These are phyloP conservation scores for Heterococcus sp. DNA, from an alignment of 108 stramenopile species.

Conservation along the genomic window DNA sequence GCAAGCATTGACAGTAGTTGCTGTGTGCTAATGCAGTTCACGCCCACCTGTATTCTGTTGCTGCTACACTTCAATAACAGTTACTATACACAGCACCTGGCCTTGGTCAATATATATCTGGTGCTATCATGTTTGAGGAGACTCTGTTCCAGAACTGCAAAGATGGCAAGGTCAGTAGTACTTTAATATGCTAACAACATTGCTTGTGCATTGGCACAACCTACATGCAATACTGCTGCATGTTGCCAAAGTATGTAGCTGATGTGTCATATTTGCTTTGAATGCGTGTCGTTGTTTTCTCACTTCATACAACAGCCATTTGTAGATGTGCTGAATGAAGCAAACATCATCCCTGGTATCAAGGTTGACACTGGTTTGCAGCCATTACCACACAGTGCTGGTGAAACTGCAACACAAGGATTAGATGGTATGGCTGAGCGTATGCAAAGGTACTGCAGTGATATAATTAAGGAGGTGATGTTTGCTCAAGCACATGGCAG, in stretches of 20 bases:
- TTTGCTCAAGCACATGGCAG: too few relatives aligned
- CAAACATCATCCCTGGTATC: constrained; percentile 79
- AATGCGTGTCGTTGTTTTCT: too few relatives aligned
- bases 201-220: too few relatives aligned
- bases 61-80: not conserved
- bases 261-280: too few relatives aligned
- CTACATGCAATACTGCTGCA: too few relatives aligned
- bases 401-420: constrained; percentile 80
- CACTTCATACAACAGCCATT: constrained; percentile 48
- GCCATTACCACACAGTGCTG: constrained; percentile 65
- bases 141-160: constrained; percentile 67
- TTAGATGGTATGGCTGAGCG: constrained; percentile 70
- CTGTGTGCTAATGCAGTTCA: constrained; percentile 14
- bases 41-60: not conserved
- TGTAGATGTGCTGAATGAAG: constrained; percentile 63
- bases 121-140: constrained; percentile 79
- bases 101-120: constrained; percentile 70
- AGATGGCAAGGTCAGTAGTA: constrained; percentile 54
- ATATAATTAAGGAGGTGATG: too few relatives aligned
- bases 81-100: constrained; percentile 70
- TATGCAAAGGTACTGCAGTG: constrained; percentile 22
- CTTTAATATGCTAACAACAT: too few relatives aligned
- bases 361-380: constrained; percentile 68
- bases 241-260: too few relatives aligned
- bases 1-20: constrained; percentile 58